Percentiles rank a stretch among this genome's conserved stretches.
These are phyloP conservation scores for Aspergillus floridensis DNA, from an alignment of 2,329 filamentous ascomycete species.

Conservation along the genomic window DNA sequence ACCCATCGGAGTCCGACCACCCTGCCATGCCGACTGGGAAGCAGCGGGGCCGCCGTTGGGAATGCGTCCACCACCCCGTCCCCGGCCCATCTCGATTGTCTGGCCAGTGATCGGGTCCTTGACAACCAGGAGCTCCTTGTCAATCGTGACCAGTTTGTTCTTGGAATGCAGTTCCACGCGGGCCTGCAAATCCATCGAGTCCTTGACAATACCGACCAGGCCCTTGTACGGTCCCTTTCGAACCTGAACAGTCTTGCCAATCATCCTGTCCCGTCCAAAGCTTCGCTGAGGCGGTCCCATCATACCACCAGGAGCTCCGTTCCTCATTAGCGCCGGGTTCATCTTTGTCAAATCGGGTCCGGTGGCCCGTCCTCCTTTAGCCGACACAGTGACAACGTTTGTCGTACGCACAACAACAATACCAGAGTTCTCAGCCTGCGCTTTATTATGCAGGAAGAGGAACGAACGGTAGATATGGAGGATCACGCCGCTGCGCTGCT, in stretches of 20 bases:
- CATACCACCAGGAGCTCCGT: slow-evolving; percentile 50
- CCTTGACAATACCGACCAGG: slow-evolving; percentile 90
- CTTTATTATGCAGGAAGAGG: slow-evolving; percentile 82
- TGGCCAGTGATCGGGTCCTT: slow-evolving; percentile 77
- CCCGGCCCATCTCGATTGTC: slow-evolving; percentile 67
- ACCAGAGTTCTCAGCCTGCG: slow-evolving; percentile 79
- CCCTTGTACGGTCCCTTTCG: slow-evolving; percentile 88
- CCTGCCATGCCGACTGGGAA: slow-evolving; percentile 57
- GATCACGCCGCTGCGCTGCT: slow-evolving; percentile 82
- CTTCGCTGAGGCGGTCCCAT: slow-evolving; percentile 67
- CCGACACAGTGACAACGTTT: slow-evolving; percentile 87
- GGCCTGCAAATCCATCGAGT: slow-evolving; percentile 80
- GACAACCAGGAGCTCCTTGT: slow-evolving; percentile 76
- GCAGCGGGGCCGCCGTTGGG: slow-evolving; percentile 48
- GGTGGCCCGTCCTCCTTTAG: slow-evolving; percentile 79
- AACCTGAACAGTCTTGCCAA: slow-evolving; percentile 90
- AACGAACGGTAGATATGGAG: slow-evolving; percentile 92
- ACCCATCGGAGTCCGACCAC: slow-evolving; percentile 67
- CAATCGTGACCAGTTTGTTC: slow-evolving; percentile 82
- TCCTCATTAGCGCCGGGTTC: slow-evolving; percentile 83
- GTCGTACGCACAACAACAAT: slow-evolving; percentile 83
- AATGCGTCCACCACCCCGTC: slow-evolving; percentile 44
- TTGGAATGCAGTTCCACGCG: slow-evolving; percentile 93
- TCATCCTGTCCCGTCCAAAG: slow-evolving; percentile 74
- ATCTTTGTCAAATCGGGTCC: slow-evolving; percentile 80